phyloP scores from a whole-genome alignment of 2,329 filamentous ascomycete species.

The Blumeriella jaapii region DNA sequence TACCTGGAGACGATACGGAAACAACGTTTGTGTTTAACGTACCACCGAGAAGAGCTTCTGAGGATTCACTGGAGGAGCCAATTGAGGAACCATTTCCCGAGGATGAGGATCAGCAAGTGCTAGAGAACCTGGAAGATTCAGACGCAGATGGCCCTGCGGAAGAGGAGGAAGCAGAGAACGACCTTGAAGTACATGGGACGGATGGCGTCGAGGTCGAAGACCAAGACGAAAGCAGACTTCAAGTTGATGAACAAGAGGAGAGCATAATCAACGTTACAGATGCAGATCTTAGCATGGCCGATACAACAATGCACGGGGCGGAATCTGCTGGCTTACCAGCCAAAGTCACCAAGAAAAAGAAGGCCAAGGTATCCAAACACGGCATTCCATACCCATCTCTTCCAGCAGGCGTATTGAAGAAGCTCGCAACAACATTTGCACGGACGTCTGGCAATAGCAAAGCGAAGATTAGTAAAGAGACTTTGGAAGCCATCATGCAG shows the following conservation, averaged over 20 bases:
- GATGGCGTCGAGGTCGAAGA: constrained; percentile 10
- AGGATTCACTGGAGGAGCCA: constrained; percentile 1
- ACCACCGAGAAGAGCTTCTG: constrained; percentile 19
- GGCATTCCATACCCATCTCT: constrained; percentile 68
- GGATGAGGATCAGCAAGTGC: too few species aligned
- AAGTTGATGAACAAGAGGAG: constrained; percentile 11
- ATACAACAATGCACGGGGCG: constrained; percentile 11
- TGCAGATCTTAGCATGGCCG: constrained; percentile 13
- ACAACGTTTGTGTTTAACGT: constrained; percentile 26
- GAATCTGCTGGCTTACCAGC: constrained; percentile 1
- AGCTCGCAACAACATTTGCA: constrained; percentile 58
- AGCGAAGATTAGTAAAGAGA: constrained; percentile 60
- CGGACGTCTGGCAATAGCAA: constrained; percentile 54
- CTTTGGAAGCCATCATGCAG: constrained; percentile 62
- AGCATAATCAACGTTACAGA: constrained; percentile 13
- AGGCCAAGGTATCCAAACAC: constrained; percentile 52
- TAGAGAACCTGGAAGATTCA: neutral
- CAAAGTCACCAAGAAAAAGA: constrained; percentile 33
- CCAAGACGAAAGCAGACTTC: constrained; percentile 6
- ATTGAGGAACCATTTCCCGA: constrained; percentile 2
- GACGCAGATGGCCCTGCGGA: constrained; percentile 2
- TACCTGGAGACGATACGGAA: constrained; percentile 25
- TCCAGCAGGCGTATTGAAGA: constrained; percentile 62
- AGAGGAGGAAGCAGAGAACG: neutral
- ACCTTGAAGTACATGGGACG: constrained; percentile 15